Evolutionary conservation across 441 rosid species (phyloP).

Genomic region (Croton setiger): DNA sequence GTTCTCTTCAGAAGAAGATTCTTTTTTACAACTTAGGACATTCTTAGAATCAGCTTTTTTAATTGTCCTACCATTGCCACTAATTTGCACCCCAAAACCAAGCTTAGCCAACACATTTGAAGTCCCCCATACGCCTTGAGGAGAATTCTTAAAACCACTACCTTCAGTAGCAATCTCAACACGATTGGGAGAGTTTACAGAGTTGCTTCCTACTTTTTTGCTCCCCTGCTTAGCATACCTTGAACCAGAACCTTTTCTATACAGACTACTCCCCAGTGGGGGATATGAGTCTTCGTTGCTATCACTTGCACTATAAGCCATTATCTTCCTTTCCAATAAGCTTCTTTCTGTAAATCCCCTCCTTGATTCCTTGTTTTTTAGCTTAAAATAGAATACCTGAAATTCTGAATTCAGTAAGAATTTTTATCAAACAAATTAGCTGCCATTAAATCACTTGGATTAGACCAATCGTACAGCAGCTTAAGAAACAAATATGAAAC

Average conservation of each 20-base stretch:
- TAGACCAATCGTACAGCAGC: too few species aligned
- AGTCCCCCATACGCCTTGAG: slow-evolving; percentile 8
- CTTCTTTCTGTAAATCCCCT: too few species aligned
- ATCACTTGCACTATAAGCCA: slow-evolving; percentile 12
- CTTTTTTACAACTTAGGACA: not conserved
- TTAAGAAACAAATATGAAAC: not conserved
- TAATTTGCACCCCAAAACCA: slow-evolving; percentile 11
- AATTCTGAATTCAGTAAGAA: not conserved
- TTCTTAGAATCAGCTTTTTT: not conserved
- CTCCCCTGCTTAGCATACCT: slow-evolving; percentile 1
- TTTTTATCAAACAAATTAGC: not conserved
- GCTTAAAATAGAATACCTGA: too few species aligned
- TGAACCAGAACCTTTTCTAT: slow-evolving; percentile 14
- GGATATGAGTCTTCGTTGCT: slow-evolving; percentile 26
- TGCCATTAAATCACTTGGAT: too few species aligned
- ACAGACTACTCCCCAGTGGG: slow-evolving; percentile 25
- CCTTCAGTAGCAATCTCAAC: not conserved
- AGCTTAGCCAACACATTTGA: slow-evolving; percentile 9
- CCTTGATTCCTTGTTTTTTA: too few species aligned
- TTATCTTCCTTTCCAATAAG: not conserved
- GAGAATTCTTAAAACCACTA: not conserved
- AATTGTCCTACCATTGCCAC: not conserved
- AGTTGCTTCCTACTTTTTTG: too few species aligned
- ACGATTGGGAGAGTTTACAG: too few species aligned
- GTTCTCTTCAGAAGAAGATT: not conserved